Conservation (phyloP, 768 basidiomycete species). For the Aureoboletus auriporus region DNA sequence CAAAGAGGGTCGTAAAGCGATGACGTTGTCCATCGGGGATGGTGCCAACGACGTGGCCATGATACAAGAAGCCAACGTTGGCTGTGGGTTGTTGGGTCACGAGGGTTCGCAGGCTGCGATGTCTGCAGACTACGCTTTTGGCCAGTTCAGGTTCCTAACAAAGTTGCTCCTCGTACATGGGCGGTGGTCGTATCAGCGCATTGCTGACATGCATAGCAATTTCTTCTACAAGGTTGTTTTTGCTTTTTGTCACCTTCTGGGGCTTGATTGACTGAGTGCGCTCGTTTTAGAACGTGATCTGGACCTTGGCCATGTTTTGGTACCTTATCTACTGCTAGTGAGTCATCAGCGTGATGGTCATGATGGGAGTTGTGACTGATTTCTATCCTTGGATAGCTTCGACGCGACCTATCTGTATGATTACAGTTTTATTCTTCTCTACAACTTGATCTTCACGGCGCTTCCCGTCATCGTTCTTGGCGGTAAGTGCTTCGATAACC, state of each 20-base stretch:
- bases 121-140: constrained; percentile 98
- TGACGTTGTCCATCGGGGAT: constrained; percentile 96
- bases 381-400: constrained; percentile 51
- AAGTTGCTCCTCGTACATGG: constrained; percentile 92
- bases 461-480: constrained; percentile 89
- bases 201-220: constrained; percentile 95
- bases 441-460: constrained; percentile 90
- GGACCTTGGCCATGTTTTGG: constrained; percentile 95
- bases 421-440: constrained; percentile 90
- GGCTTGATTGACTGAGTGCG: not conserved
- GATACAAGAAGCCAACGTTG: constrained; percentile 99
- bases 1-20: constrained; percentile 91
- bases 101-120: constrained; percentile 98
- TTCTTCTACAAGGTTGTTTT: constrained; percentile 92
- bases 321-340: constrained; percentile 85
- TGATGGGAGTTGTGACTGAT: not conserved
- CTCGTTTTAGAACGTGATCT: constrained; percentile 70
- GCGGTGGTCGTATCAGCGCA: constrained; percentile 93
- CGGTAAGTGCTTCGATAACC: constrained; percentile 43
- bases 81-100: constrained; percentile 87
- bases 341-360: constrained; percentile 20
- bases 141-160: constrained; percentile 92
- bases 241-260: not conserved
- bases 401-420: constrained; percentile 94
- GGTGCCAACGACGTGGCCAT: constrained; percentile 98